Evolutionary conservation across 345 rosid genomes (phyloP).

Genomic region (Firmiana major): DNA sequence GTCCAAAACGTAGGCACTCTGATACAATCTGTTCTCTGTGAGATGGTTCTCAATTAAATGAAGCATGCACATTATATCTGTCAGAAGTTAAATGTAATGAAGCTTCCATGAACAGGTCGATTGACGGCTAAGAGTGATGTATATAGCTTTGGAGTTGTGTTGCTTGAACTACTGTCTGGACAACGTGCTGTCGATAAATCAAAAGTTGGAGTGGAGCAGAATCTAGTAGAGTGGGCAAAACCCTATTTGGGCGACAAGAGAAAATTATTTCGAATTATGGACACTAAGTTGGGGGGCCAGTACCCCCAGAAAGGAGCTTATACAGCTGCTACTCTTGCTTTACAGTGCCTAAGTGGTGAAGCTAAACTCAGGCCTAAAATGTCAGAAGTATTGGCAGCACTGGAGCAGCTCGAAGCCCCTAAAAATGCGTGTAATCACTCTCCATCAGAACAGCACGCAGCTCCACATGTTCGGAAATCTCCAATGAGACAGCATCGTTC

Average conservation of each 20-base stretch:
- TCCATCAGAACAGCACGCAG: constrained; percentile 31
- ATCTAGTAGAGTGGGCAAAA: constrained; percentile 90
- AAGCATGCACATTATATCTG: not conserved
- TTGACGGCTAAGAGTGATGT: constrained; percentile 92
- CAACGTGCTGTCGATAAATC: constrained; percentile 80
- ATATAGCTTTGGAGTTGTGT: constrained; percentile 92
- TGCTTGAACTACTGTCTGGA: constrained; percentile 86
- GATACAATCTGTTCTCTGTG: not conserved
- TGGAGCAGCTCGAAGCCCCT: constrained; percentile 59
- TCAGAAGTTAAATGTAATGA: constrained; percentile 9
- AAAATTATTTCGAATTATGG: constrained; percentile 89
- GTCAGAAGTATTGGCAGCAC: constrained; percentile 68
- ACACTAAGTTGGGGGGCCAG: constrained; percentile 91
- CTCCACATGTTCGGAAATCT: constrained; percentile 43
- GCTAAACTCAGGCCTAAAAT: constrained; percentile 79
- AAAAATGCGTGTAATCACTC: constrained; percentile 30
- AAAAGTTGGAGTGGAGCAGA: constrained; percentile 79
- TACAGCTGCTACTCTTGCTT: constrained; percentile 75
- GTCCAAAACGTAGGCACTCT: not conserved
- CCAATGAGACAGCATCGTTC: constrained; percentile 55
- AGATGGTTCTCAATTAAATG: not conserved
- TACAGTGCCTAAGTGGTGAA: constrained; percentile 58
- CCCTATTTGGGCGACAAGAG: constrained; percentile 86
- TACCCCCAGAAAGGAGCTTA: constrained; percentile 86
- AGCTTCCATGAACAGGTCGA: constrained; percentile 55